Conservation (phyloP, 2,329 filamentous ascomycete species). For the Ramularia collo-cygni region DNA sequence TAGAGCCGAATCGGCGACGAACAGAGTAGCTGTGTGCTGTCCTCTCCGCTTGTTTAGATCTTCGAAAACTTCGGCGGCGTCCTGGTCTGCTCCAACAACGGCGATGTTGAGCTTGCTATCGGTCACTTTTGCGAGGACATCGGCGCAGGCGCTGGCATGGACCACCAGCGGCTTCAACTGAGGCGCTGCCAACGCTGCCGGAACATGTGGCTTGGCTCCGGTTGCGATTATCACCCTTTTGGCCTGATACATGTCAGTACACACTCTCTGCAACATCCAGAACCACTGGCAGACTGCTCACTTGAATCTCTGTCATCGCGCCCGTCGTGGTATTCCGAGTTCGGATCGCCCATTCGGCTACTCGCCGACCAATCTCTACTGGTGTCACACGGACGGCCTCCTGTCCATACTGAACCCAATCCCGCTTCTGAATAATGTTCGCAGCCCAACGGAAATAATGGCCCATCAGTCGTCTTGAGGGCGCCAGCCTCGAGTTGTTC, state of each 20-base stretch:
- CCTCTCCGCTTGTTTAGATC: constrained; percentile 14
- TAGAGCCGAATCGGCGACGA: constrained; percentile 18
- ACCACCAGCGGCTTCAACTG: constrained; percentile 33
- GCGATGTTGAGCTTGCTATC: constrained; percentile 14
- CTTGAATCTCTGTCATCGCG: constrained; percentile 9
- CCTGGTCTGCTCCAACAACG: constrained; percentile 21
- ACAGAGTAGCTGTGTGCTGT: constrained; percentile 19
- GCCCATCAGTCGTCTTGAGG: constrained; percentile 19
- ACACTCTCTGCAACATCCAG: no score
- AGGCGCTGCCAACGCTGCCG: constrained; percentile 10
- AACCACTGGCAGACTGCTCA: no score
- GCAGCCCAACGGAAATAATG: constrained; percentile 26
- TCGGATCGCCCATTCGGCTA: constrained; percentile 16
- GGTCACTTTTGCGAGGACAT: constrained; percentile 9
- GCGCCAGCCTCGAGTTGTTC: constrained; percentile 23
- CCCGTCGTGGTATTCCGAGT: constrained; percentile 12
- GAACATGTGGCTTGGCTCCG: constrained; percentile 16
- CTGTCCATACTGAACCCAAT: constrained; percentile 22
- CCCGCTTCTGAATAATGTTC: constrained; percentile 15
- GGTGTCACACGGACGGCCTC: constrained; percentile 17
- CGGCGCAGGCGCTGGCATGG: constrained; percentile 12
- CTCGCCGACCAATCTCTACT: constrained; percentile 4
- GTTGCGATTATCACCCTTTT: constrained; percentile 20
- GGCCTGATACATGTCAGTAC: constrained; percentile 1
- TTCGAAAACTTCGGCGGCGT: constrained; percentile 21